A percentile compares a stretch with the other conserved stretches of the same genome.
Conservation (phyloP, 805 yeast species). For the Saccharomycopsis sp. region DNA sequence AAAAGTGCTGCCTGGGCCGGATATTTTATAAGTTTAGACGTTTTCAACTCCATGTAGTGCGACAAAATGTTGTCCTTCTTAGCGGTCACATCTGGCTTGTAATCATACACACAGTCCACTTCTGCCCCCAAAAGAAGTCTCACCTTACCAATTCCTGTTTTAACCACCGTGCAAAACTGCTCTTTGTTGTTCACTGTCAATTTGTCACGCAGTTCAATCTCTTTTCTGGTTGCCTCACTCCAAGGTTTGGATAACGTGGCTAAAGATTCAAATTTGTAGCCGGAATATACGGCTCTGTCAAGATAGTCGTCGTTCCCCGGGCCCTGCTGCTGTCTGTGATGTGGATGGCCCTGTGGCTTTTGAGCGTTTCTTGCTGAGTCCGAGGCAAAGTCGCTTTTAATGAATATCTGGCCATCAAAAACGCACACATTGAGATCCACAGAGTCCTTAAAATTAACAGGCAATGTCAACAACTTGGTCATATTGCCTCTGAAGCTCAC, state of each 20-base stretch:
- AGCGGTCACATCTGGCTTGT: constrained; percentile 40
- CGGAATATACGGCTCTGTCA: constrained; percentile 48
- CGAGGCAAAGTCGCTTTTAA: constrained; percentile 35
- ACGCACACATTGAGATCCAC: constrained; percentile 56
- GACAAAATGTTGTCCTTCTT: constrained; percentile 39
- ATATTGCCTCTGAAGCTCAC: constrained; percentile 82
- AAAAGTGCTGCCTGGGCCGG: constrained; percentile 56
- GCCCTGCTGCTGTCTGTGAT: constrained; percentile 25
- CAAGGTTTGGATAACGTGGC: constrained; percentile 75
- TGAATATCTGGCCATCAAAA: constrained; percentile 71
- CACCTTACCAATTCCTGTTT: constrained; percentile 74
- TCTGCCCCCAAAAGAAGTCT: constrained; percentile 77
- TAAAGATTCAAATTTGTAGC: constrained; percentile 80
- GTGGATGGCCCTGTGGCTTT: constrained; percentile 35
- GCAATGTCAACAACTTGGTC: constrained; percentile 63
- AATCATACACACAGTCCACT: constrained; percentile 86
- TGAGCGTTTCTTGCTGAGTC: constrained; percentile 6
- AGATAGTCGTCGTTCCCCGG: constrained; percentile 18
- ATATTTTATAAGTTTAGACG: constrained; percentile 49
- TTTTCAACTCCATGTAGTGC: constrained; percentile 84
- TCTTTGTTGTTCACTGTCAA: constrained; percentile 60
- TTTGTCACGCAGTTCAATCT: constrained; percentile 59
- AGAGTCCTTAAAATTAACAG: constrained; percentile 50
- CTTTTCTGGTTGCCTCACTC: constrained; percentile 56
- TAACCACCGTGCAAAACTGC: constrained; percentile 75